Evolutionary conservation across 1,284 basidiomycete species (phyloP).

Genomic region (Boletus sp.): DNA sequence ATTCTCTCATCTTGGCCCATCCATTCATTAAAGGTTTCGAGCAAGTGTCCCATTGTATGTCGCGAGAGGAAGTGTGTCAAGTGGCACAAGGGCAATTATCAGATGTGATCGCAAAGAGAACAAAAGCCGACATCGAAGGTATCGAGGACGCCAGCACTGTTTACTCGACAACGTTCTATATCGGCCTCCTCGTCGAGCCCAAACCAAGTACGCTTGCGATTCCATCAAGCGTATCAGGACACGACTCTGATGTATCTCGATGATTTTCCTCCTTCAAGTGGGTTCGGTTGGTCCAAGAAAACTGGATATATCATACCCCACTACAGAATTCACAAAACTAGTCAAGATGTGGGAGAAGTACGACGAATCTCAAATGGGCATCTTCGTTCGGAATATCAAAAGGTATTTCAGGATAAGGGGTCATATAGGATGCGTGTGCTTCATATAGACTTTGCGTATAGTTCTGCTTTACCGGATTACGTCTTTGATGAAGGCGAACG

Average conservation of each 20-base stretch:
- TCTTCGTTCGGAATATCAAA: constrained; percentile 93
- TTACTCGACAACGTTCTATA: constrained; percentile 95
- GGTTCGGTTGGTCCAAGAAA: constrained; percentile 73
- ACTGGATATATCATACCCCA: constrained; percentile 97
- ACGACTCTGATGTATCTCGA: constrained; percentile 25
- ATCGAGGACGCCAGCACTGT: constrained; percentile 80
- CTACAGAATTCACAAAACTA: constrained; percentile 93
- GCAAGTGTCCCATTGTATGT: constrained; percentile 81
- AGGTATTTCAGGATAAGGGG: constrained; percentile 56
- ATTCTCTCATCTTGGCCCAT: constrained; percentile 90
- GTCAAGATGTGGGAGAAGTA: constrained; percentile 98
- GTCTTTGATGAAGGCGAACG: constrained; percentile 84
- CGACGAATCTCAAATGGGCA: constrained; percentile 92
- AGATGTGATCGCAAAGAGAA: constrained; percentile 71
- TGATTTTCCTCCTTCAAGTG: constrained; percentile 47
- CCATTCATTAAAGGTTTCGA: constrained; percentile 96
- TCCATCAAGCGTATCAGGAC: constrained; percentile 16
- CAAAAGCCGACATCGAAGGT: constrained; percentile 79
- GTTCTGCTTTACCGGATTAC: constrained; percentile 76
- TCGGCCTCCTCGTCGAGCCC: constrained; percentile 92
- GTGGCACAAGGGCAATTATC: constrained; percentile 90
- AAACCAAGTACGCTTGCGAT: constrained; percentile 72
- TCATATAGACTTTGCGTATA: constrained; percentile 37
- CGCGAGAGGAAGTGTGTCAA: constrained; percentile 86
- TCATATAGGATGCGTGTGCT: constrained; percentile 16